Evolutionary conservation across 495 filamentous ascomycete genomes (phyloP).

Genomic region (Hypoxylon cercidicola): DNA sequence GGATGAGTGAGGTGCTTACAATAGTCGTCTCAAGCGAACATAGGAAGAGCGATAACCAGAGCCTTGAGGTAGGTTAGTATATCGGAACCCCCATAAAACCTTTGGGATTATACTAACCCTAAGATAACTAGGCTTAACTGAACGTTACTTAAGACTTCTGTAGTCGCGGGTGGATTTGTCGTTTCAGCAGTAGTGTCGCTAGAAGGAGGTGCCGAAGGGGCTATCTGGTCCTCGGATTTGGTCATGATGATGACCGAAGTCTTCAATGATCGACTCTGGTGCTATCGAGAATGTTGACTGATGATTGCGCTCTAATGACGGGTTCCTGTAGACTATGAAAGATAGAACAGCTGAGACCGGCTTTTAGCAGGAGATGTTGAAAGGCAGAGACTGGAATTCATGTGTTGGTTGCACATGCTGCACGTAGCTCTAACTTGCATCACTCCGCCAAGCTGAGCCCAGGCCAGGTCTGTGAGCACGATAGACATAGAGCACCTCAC

Average conservation of each 20-base stretch:
- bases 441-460: no score
- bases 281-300: neutral
- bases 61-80: neutral
- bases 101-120: conserved; percentile 8
- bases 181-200: neutral
- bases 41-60: conserved; percentile 10
- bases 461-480: no score
- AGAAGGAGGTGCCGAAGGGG: conserved; percentile 7
- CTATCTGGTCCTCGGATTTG: conserved; percentile 9
- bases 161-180: neutral
- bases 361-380: no score
- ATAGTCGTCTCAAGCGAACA: conserved; percentile 13
- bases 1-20: conserved; percentile 9
- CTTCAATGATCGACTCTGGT: no score
- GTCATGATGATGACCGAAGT: conserved; percentile 3
- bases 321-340: neutral
- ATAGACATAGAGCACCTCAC: no score
- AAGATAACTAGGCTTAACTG: conserved; percentile 19
- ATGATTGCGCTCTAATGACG: neutral
- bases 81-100: no score
- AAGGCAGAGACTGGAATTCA: no score
- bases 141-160: conserved; percentile 7
- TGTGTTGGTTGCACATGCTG: no score
- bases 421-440: no score
- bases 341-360: no score